Conservation (phyloP, 1,139 yeast species). For the Nematodospora anomalae region DNA sequence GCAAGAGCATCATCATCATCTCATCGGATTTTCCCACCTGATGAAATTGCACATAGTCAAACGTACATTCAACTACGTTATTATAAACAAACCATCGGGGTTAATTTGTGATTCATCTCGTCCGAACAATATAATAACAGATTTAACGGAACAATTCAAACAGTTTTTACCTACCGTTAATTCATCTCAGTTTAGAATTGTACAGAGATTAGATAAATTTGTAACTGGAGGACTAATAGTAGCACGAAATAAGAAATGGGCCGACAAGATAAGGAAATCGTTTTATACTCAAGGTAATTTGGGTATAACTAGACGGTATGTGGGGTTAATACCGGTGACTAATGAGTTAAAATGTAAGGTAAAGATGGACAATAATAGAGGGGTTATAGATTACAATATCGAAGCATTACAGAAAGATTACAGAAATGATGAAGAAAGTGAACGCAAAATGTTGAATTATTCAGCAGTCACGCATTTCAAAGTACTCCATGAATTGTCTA, state of each 20-base stretch:
- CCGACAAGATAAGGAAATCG: constrained; percentile 15
- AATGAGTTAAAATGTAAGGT: not conserved
- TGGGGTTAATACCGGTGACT: constrained; percentile 20
- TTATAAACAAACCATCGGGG: constrained; percentile 26
- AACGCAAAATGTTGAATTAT: constrained; percentile 7
- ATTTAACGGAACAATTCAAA: constrained; percentile 5
- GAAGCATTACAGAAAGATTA: constrained; percentile 15
- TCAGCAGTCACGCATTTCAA: constrained; percentile 20
- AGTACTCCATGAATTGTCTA: constrained; percentile 14
- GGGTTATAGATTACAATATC: constrained; percentile 18
- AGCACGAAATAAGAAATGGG: constrained; percentile 20
- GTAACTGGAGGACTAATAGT: constrained; percentile 28
- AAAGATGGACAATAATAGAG: constrained; percentile 8
- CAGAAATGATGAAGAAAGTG: constrained; percentile 5
- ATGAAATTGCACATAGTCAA: constrained; percentile 12
- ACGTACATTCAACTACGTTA: constrained; percentile 20
- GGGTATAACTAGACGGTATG: constrained; percentile 19
- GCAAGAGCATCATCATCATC: no score
- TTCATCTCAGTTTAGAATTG: constrained; percentile 18
- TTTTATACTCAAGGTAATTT: constrained; percentile 10
- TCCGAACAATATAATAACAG: constrained; percentile 5
- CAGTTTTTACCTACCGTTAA: constrained; percentile 10
- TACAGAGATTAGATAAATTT: constrained; percentile 25
- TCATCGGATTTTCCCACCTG: not conserved
- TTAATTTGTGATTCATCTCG: constrained; percentile 19